Conservation (phyloP, 2,329 filamentous ascomycete genomes). For the Fusarium armeniacum region DNA sequence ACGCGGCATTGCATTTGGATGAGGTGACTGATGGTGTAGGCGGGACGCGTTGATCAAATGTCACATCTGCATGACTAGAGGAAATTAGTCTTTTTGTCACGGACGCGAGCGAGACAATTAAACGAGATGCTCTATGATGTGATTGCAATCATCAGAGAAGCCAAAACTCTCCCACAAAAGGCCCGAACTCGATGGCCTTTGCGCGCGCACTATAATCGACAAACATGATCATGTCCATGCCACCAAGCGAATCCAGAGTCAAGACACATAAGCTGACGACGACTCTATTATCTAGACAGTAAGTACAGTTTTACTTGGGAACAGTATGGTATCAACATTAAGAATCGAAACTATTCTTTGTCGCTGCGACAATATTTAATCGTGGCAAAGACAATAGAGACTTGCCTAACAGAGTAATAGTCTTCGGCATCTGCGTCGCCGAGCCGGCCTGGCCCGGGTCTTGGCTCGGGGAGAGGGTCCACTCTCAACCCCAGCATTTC, state of each 20-base stretch:
- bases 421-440: conserved; percentile 32
- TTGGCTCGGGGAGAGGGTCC: conserved; percentile 27
- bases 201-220: conserved; percentile 21
- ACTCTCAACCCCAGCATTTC: conserved; percentile 23
- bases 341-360: background rate
- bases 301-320: background rate
- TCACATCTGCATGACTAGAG: conserved; percentile 1
- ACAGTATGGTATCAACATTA: background rate
- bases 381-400: conserved; percentile 16
- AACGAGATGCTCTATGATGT: background rate
- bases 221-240: conserved; percentile 1
- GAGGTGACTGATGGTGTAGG: conserved; percentile 1
- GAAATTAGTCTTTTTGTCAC: background rate
- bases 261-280: conserved; percentile 3
- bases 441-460: conserved; percentile 41
- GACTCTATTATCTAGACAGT: background rate
- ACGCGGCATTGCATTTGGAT: background rate
- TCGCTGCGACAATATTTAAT: background rate
- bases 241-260: background rate
- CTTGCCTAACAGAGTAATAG: conserved; percentile 31
- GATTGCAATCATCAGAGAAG: conserved; percentile 1
- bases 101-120: background rate
- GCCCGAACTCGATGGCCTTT: conserved; percentile 34
- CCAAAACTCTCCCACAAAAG: conserved; percentile 29
- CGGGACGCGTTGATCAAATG: background rate